Evolutionary conservation across 495 filamentous ascomycete genomes (phyloP).

Genomic region (Hyaloscypha variabilis): DNA sequence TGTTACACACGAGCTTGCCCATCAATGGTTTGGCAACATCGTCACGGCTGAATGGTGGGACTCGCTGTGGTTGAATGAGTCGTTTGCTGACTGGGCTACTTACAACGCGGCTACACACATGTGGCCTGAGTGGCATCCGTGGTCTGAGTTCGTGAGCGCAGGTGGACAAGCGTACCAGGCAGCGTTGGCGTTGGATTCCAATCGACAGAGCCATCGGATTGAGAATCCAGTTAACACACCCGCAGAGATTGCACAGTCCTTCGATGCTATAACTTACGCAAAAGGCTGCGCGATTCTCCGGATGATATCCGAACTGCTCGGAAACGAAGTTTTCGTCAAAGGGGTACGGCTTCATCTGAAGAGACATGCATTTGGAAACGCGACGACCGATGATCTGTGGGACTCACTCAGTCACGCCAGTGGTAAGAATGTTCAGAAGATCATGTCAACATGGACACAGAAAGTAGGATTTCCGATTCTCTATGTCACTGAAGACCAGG

Average conservation of each 20-base stretch:
- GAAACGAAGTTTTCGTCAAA: constrained; percentile 20
- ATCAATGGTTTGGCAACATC: constrained; percentile 34
- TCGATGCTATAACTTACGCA: constrained; percentile 26
- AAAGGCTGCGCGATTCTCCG: constrained; percentile 24
- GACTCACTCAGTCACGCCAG: constrained; percentile 9
- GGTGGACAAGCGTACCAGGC: constrained; percentile 7
- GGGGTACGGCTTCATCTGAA: constrained; percentile 25
- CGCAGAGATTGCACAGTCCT: constrained; percentile 7
- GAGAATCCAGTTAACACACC: constrained; percentile 42
- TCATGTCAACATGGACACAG: constrained; percentile 74
- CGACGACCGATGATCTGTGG: constrained; percentile 26
- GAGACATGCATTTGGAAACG: constrained; percentile 20
- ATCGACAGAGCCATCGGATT: constrained; percentile 88
- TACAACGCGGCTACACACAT: constrained; percentile 13
- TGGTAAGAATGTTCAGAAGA: constrained; percentile 28
- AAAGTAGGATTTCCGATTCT: constrained; percentile 69
- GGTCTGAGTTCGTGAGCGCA: constrained; percentile 11
- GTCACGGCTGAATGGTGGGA: constrained; percentile 30
- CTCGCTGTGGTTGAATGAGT: constrained; percentile 36
- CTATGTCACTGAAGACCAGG: constrained; percentile 55
- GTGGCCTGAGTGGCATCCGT: constrained; percentile 16
- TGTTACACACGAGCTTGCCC: constrained; percentile 28
- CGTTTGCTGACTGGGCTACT: constrained; percentile 23
- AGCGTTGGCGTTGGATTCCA: constrained; percentile 65
- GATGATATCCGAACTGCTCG: constrained; percentile 24